Conservation (phyloP, 768 basidiomycete genomes). For the Kondoa malvinella region DNA sequence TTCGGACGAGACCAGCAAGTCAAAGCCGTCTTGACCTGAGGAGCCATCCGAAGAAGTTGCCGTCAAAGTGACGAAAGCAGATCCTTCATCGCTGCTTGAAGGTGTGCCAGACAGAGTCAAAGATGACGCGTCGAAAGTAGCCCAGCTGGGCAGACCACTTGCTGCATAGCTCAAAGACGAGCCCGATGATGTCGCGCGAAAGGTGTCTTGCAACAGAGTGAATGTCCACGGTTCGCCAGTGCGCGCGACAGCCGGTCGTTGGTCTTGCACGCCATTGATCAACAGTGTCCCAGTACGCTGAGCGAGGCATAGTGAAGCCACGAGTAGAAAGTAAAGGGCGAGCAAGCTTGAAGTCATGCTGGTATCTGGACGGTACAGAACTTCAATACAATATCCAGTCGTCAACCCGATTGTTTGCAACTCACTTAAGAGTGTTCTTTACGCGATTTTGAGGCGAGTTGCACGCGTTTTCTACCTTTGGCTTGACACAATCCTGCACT, state of each 20-base stretch:
- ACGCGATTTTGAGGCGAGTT: no score
- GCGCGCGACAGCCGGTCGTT: constrained; percentile 65
- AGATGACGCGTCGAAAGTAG: constrained; percentile 48
- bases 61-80: constrained; percentile 44
- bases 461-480: neutral
- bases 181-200: constrained; percentile 31
- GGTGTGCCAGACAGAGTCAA: constrained; percentile 57
- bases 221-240: constrained; percentile 49
- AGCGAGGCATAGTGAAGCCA: neutral
- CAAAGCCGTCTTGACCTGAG: constrained; percentile 39
- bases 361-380: neutral
- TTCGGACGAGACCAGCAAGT: constrained; percentile 39
- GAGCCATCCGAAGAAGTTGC: constrained; percentile 34
- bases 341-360: neutral
- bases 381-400: no score
- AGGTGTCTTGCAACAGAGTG: constrained; percentile 51
- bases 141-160: constrained; percentile 53
- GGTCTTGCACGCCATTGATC: constrained; percentile 45
- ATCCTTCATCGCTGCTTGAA: constrained; percentile 45
- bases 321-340: neutral
- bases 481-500: no score
- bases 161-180: constrained; percentile 41
- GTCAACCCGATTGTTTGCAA: no score
- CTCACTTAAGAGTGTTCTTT: no score
- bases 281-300: neutral